Evolutionary conservation across 768 basidiomycete species (phyloP), one percentile per base, ranked within the genome.

Genomic region (Cantharellus cinnabarinus): DNA sequence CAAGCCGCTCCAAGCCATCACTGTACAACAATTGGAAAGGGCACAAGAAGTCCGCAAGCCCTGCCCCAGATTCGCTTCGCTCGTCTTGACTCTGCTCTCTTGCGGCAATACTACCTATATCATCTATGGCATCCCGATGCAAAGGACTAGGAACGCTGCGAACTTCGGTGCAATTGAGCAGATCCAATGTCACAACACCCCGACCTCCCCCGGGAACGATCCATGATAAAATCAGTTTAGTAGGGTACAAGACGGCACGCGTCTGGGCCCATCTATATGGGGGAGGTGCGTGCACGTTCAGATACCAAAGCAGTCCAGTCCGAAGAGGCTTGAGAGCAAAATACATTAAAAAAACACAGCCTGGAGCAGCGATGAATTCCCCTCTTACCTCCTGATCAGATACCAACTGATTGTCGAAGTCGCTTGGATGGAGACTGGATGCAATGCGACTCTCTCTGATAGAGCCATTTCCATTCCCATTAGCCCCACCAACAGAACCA

Each of bases 21-120:
- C 78, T 76, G 67, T 95, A 95, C 41, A 90, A 67, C 73, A 95
- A 77, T 67, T 93, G 89, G 70, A 95, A 94, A 0, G 90, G 90
- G 59, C 88, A 88, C 3, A 94, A 67, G 60, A 80, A 76, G 61
- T 90, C 84, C 73, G 83, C 72, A 61, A 88, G 67, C 62, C 66
- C 62, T 53, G 69, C 61, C 10, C 61, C 66, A 66, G 75, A 70
- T 7, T 69, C 77, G 35, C 71, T 69, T 58, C 75, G 42, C 40
- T 29, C 50, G 41, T 29, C 59, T 15, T 15, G 5, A 42, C 58
- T 57, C 67, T 88, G 83, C 58, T 74, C 69, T 59, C 74, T 73
- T 2, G 89, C 90, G 10, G 90, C 89, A 37, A 84, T 74, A 4
- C 85, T 89, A 0, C 91, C 91, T 3, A 93, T 81, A 66, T 94